phyloP scores from a whole-genome alignment of 441 rosid species.

The Flueggea neowawraea region DNA sequence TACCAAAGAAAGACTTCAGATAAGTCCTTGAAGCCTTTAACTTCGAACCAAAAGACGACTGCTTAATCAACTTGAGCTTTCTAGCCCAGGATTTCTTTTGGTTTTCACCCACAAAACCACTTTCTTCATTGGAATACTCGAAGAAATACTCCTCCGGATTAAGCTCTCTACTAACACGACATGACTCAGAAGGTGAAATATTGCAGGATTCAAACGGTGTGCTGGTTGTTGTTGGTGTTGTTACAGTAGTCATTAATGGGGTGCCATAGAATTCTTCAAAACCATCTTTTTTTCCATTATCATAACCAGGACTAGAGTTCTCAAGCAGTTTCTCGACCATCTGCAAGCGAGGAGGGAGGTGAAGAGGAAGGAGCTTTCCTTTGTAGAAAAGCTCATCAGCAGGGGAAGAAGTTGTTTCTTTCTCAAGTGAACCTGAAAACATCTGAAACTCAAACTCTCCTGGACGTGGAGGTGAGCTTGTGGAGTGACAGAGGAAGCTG shows the following conservation, averaged over 20 bases:
- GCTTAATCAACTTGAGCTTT: slow-evolving; percentile 65
- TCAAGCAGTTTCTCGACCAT: slow-evolving; percentile 77
- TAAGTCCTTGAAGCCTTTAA: slow-evolving; percentile 75
- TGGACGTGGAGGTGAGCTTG: slow-evolving; percentile 40
- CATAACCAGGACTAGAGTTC: slow-evolving; percentile 20
- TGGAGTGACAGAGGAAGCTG: slow-evolving; percentile 25
- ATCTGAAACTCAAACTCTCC: slow-evolving; percentile 89
- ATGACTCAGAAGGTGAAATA: slow-evolving; percentile 47
- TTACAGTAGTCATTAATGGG: slow-evolving; percentile 50
- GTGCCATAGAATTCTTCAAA: slow-evolving; percentile 62
- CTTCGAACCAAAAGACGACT: slow-evolving; percentile 51
- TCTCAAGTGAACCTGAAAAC: slow-evolving; percentile 40
- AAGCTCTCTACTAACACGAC: slow-evolving; percentile 69
- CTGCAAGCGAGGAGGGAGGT: slow-evolving; percentile 79
- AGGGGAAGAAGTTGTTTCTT: slow-evolving; percentile 48
- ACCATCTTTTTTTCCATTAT: slow-evolving; percentile 9
- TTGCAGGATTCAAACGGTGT: slow-evolving; percentile 59
- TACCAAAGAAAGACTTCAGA: slow-evolving; percentile 63
- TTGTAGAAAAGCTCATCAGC: slow-evolving; percentile 99
- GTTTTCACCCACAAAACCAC: slow-evolving; percentile 28
- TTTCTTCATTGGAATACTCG: slow-evolving; percentile 25
- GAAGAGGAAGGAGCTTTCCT: slow-evolving; percentile 97
- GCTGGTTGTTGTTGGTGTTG: slow-evolving; percentile 50
- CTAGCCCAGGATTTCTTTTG: slow-evolving; percentile 66
- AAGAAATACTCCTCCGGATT: slow-evolving; percentile 54